Percentiles rank a stretch among this genome's conserved stretches.
phyloP scores from a whole-genome alignment of 1,139 yeast genomes.

The Scheffersomyces quercinus region DNA sequence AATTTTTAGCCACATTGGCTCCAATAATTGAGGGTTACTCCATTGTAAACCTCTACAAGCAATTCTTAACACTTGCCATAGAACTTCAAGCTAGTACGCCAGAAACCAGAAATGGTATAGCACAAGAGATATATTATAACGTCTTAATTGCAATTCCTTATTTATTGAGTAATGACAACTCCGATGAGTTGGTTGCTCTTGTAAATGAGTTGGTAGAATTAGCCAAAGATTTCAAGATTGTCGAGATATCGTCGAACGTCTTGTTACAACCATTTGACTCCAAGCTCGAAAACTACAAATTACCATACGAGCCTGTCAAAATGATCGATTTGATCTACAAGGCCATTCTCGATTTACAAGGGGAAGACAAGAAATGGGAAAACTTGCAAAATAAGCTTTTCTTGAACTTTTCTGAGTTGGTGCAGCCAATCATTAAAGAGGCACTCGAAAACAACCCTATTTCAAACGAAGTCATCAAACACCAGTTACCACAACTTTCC shows the following conservation, averaged over 20 bases:
- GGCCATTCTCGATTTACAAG: slow-evolving; percentile 45
- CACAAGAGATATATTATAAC: slow-evolving; percentile 68
- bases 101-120: slow-evolving; percentile 52
- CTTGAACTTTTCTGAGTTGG: slow-evolving; percentile 31
- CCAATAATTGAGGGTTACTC: slow-evolving; percentile 60
- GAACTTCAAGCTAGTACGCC: slow-evolving; percentile 47
- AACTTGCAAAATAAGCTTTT: slow-evolving; percentile 29
- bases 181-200: slow-evolving; percentile 31
- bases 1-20: slow-evolving; percentile 66
- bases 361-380: slow-evolving; percentile 27
- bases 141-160: slow-evolving; percentile 72
- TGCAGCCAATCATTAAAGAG: slow-evolving; percentile 39
- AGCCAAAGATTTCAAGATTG: slow-evolving; percentile 41
- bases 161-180: slow-evolving; percentile 49
- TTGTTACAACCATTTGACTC: slow-evolving; percentile 43
- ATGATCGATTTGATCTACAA: slow-evolving; percentile 55
- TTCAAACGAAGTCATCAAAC: slow-evolving; percentile 43
- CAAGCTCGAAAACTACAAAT: slow-evolving; percentile 28
- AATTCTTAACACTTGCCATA: slow-evolving; percentile 56
- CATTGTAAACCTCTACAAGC: slow-evolving; percentile 52
- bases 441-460: slow-evolving; percentile 38
- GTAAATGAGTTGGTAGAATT: slow-evolving; percentile 47
- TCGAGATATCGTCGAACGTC: slow-evolving; percentile 18
- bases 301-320: slow-evolving; percentile 58
- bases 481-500: slow-evolving; percentile 47